Base-by-base conservation (phyloP, 331 rosid genomes). In the Saraca asoca region DNA sequence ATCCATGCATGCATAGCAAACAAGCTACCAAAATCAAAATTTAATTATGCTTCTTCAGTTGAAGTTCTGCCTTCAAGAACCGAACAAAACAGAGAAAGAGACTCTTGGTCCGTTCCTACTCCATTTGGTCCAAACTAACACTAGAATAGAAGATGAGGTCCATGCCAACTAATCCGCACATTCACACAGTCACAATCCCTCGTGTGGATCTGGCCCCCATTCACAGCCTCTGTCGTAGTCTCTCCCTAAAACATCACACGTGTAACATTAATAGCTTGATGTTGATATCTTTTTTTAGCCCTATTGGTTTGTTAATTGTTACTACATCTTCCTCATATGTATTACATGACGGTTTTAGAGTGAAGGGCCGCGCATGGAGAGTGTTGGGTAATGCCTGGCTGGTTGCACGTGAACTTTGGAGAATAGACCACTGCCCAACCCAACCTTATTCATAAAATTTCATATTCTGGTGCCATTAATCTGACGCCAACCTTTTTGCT, bases 151-250 rank as follows among this genome's bases (percentile, higher is more conserved):
- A 14, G 8, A 14, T 5, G 19, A 20, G 68, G 61, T 50, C 68
- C 57, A 64, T 29, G 52, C 75, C 78, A 72, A 52, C 68, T 14
- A 60, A 60, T 72, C 62, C 53, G 29, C 68, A 49, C 38, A 44
- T 50, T 29, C 68, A 49, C 38, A 44, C 44, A 58, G 13, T 14
- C 53, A 48, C 8, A 48, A 58, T 39, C 75, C 50, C 72, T 33
- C 72, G 84, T 75, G 81, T 63, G 80, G 17, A 18, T 51, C n/a
- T 65, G 64, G 58, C 68, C 74, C 74, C 7, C 41, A 42, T 42
- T 11, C 33, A 3, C 56, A 16, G 15, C 52, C 60, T 58, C 60
- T 2, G 43, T 16, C 78, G 13, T 12, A 7, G 15, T 68, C 62
- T 12, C 41, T 37, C 43, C 11, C 0, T 39, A 7, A 70, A 61